Percentiles rank a stretch among this genome's conserved stretches.
These are phyloP conservation scores for Teunomyces atbi DNA, from an alignment of 805 yeast species.

Conservation along the genomic window DNA sequence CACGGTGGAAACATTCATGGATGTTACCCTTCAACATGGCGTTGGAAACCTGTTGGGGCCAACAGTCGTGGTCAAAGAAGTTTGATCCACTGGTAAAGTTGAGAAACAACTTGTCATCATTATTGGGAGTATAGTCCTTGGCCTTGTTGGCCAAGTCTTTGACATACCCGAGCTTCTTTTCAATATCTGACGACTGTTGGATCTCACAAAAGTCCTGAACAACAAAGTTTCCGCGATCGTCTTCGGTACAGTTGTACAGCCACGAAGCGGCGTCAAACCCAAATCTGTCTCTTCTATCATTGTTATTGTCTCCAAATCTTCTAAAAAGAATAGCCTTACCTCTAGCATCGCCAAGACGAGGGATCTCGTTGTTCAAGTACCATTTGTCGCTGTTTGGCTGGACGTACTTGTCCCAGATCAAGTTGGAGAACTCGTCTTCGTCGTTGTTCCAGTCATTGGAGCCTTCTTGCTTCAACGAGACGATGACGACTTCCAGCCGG, in stretches of 20 bases:
- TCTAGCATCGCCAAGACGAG: slow-evolving; percentile 58
- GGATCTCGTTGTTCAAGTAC: slow-evolving; percentile 57
- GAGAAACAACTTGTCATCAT: slow-evolving; percentile 57
- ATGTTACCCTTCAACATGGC: slow-evolving; percentile 46
- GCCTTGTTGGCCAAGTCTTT: slow-evolving; percentile 57
- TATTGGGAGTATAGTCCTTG: slow-evolving; percentile 41
- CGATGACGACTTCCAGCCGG: slow-evolving; percentile 58
- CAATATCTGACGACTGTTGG: slow-evolving; percentile 48
- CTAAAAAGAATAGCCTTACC: slow-evolving; percentile 68
- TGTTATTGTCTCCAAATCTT: slow-evolving; percentile 63
- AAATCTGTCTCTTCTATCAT: slow-evolving; percentile 39
- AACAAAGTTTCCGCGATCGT: slow-evolving; percentile 58
- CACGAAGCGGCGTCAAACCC: slow-evolving; percentile 72
- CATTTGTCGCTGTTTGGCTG: slow-evolving; percentile 50
- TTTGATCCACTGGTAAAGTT: slow-evolving; percentile 76
- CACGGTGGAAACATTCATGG: slow-evolving; percentile 49
- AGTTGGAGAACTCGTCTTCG: slow-evolving; percentile 61
- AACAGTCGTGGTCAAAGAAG: slow-evolving; percentile 66
- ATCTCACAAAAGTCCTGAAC: slow-evolving; percentile 79
- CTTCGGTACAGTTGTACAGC: slow-evolving; percentile 63
- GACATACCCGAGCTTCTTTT: slow-evolving; percentile 56
- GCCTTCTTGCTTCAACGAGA: slow-evolving; percentile 76
- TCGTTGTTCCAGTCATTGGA: slow-evolving; percentile 61
- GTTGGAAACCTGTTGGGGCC: slow-evolving; percentile 69
- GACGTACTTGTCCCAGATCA: slow-evolving; percentile 58